These are phyloP conservation scores for Scortechinia acanthostroma DNA, from an alignment of 2,329 filamentous ascomycete genomes.

Conservation along the genomic window DNA sequence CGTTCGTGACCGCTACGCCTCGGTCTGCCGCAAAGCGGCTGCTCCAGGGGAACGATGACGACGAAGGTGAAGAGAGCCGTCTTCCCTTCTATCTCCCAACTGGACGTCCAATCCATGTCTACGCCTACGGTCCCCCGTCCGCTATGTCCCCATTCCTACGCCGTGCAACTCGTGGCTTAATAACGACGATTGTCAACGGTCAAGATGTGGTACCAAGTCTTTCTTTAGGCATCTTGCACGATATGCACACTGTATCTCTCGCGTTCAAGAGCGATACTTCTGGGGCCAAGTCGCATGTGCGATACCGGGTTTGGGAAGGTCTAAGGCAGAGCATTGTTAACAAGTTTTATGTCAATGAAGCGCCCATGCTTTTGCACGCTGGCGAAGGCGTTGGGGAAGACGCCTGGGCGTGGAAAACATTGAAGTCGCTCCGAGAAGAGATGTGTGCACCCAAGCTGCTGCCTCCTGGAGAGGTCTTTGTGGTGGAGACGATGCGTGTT, in stretches of 20 bases:
- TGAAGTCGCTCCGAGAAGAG: constrained; percentile 31
- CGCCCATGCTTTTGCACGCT: constrained; percentile 18
- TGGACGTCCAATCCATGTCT: constrained; percentile 37
- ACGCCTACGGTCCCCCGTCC: constrained; percentile 37
- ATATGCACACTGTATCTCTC: constrained; percentile 34
- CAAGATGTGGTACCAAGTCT: constrained; percentile 35
- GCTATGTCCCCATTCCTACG: constrained; percentile 33
- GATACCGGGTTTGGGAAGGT: constrained; percentile 31
- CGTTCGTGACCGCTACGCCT: not conserved
- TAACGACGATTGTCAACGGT: constrained; percentile 38
- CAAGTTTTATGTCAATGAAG: constrained; percentile 28
- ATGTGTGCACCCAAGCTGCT: constrained; percentile 37
- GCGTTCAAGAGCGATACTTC: constrained; percentile 35
- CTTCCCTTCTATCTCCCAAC: constrained; percentile 18
- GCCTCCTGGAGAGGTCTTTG: constrained; percentile 38
- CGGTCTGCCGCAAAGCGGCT: not conserved
- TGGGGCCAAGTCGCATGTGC: constrained; percentile 31
- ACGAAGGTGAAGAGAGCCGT: constrained; percentile 9
- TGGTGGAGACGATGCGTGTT: constrained; percentile 36
- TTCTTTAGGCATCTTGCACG: constrained; percentile 36
- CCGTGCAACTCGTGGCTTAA: constrained; percentile 33
- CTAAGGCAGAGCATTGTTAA: constrained; percentile 28
- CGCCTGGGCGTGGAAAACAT: constrained; percentile 35
- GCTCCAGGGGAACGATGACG: constrained; percentile 17
- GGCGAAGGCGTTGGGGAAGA: constrained; percentile 35